phyloP scores from a whole-genome alignment of 139 green algal genomes.

The Coelastrella sp. region DNA sequence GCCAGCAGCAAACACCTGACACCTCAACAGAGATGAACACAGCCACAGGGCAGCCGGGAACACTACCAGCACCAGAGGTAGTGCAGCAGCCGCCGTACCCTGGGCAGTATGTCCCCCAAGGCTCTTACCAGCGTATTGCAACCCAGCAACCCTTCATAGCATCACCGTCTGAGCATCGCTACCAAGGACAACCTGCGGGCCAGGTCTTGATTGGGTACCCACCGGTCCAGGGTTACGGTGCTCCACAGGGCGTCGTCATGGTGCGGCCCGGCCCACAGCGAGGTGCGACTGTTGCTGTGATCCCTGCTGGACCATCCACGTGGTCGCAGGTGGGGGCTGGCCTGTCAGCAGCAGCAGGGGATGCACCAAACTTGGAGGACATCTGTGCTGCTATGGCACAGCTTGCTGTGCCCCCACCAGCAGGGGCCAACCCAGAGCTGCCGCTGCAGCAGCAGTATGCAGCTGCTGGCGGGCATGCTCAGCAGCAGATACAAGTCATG shows the following conservation, averaged over 20 bases:
- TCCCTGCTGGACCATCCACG: conserved; percentile 24
- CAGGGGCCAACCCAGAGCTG: neutral
- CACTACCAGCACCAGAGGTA: neutral
- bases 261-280: conserved; percentile 6
- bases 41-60: neutral
- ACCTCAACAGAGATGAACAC: neutral
- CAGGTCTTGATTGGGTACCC: conserved; percentile 16
- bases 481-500: neutral
- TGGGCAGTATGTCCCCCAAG: neutral
- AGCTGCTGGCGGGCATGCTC: neutral
- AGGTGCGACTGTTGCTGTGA: conserved; percentile 28
- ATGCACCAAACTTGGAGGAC: conserved; percentile 14
- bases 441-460: neutral
- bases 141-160: neutral
- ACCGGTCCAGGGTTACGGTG: neutral
- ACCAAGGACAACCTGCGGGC: neutral
- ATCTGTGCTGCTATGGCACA: conserved; percentile 26
- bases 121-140: neutral
- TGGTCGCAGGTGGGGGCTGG: neutral
- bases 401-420: neutral
- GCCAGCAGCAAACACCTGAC: neutral
- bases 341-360: neutral
- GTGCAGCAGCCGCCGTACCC: neutral
- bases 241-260: neutral
- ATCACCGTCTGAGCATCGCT: neutral